Evolutionary conservation across 1,284 basidiomycete species (phyloP).

Genomic region (Trametes pubescens): DNA sequence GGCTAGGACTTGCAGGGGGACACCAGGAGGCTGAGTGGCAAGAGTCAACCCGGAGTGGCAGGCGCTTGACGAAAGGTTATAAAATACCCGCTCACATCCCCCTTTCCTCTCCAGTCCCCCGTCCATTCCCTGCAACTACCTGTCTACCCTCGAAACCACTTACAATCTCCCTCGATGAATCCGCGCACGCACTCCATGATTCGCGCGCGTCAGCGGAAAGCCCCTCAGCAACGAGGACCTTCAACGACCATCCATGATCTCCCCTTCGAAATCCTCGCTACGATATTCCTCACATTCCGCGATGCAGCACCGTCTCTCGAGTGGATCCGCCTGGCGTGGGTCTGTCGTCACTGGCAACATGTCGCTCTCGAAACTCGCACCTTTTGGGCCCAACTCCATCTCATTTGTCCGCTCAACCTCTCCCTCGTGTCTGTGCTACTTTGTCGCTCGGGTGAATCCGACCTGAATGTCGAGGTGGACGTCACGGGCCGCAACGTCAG

Average conservation of each 20-base stretch:
- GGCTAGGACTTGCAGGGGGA: background rate
- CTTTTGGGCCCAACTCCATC: background rate
- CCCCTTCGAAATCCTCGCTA: background rate
- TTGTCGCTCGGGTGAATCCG: background rate
- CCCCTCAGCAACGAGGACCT: background rate
- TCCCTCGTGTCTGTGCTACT: background rate
- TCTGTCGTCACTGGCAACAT: constrained; percentile 7
- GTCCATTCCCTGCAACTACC: too few species aligned
- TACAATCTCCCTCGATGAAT: too few species aligned
- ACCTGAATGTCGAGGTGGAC: background rate
- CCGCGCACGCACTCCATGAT: too few species aligned
- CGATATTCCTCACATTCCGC: background rate
- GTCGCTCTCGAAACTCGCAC: background rate
- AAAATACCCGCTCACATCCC: background rate
- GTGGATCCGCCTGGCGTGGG: constrained; percentile 2
- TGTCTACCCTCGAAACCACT: too few species aligned
- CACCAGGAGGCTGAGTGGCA: background rate
- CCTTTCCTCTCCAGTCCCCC: too few species aligned
- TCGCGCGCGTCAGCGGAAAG: background rate
- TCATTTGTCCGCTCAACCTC: background rate
- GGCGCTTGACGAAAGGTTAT: background rate
- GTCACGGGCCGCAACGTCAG: background rate
- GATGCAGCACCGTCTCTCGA: background rate
- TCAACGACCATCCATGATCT: background rate
- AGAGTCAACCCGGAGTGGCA: background rate